phyloP scores from a whole-genome alignment of 2,329 filamentous ascomycete genomes.

The Penicillium capsulatum region DNA sequence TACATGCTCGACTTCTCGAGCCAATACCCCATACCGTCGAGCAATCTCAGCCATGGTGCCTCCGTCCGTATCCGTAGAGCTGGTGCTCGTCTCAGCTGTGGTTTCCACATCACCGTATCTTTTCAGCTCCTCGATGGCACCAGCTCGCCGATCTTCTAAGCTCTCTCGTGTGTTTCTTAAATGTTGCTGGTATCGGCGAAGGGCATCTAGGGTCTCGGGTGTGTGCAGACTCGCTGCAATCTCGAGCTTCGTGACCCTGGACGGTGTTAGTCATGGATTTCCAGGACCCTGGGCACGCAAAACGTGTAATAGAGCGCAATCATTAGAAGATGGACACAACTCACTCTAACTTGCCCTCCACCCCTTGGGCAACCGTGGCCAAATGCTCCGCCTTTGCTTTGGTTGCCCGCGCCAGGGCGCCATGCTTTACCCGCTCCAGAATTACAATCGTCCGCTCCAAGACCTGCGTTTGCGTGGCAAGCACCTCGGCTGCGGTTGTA shows the following conservation, averaged over 20 bases:
- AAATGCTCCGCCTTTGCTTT: slow-evolving; percentile 41
- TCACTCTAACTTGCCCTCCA: slow-evolving; percentile 39
- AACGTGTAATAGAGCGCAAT: neutral
- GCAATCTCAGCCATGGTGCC: slow-evolving; percentile 37
- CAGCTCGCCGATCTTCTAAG: slow-evolving; percentile 29
- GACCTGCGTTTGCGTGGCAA: slow-evolving; percentile 30
- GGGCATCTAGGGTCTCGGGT: slow-evolving; percentile 33
- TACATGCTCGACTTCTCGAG: slow-evolving; percentile 37
- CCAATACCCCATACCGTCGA: slow-evolving; percentile 36
- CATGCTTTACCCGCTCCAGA: slow-evolving; percentile 41
- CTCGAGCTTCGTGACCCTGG: slow-evolving; percentile 37
- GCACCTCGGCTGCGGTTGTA: slow-evolving; percentile 32
- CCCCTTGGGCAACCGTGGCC: slow-evolving; percentile 34
- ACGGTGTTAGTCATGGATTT: slow-evolving; percentile 1
- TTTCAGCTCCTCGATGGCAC: slow-evolving; percentile 32
- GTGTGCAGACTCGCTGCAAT: slow-evolving; percentile 37
- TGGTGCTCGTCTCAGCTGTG: slow-evolving; percentile 5
- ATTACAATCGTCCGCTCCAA: slow-evolving; percentile 38
- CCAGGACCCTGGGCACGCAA: neutral
- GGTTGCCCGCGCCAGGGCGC: slow-evolving; percentile 32
- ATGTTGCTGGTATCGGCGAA: slow-evolving; percentile 33
- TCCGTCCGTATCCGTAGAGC: slow-evolving; percentile 9
- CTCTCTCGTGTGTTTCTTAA: slow-evolving; percentile 25
- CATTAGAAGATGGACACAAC: slow-evolving; percentile 6
- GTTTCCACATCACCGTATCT: slow-evolving; percentile 32